Evolutionary conservation across 2,329 filamentous ascomycete species (phyloP).

Genomic region (Sporothrix brunneoviolacea): DNA sequence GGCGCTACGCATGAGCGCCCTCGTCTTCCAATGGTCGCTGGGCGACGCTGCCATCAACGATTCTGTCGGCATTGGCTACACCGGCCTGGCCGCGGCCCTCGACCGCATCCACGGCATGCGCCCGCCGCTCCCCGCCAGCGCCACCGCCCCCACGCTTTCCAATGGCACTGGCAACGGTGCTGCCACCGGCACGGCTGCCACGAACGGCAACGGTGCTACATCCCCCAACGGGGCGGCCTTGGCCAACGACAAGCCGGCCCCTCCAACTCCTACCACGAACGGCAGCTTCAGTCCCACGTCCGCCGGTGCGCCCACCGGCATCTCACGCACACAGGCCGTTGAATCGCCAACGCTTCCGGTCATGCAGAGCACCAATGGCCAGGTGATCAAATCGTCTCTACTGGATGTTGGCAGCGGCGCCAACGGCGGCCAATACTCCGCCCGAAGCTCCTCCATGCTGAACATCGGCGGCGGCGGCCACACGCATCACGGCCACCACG

Average conservation of each 20-base stretch:
- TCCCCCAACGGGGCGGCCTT: background rate
- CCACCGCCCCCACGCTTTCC: background rate
- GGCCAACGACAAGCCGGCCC: background rate
- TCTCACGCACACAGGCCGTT: background rate
- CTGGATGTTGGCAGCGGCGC: constrained; percentile 8
- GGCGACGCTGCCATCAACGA: constrained; percentile 52
- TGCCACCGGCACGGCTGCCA: background rate
- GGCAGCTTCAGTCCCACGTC: constrained; percentile 3
- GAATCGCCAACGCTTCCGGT: constrained; percentile 10
- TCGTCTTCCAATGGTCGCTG: constrained; percentile 60
- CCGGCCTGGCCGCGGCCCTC: constrained; percentile 58
- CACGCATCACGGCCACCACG: background rate
- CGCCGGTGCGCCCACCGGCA: background rate
- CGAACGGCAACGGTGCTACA: background rate
- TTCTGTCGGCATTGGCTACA: constrained; percentile 59
- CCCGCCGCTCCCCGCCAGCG: constrained; percentile 17
- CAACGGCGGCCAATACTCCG: background rate
- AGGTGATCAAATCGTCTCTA: constrained; percentile 7
- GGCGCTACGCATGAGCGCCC: constrained; percentile 55
- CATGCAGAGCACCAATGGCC: background rate
- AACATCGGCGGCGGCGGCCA: constrained; percentile 1
- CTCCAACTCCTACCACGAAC: background rate
- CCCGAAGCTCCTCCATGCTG: constrained; percentile 7
- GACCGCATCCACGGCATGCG: constrained; percentile 39
- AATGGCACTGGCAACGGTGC: background rate